Evolutionary conservation across 148 eudicot genomes (phyloP), one percentile per base, ranked within the genome.

Genomic region (Hydrangea macrophylla): DNA sequence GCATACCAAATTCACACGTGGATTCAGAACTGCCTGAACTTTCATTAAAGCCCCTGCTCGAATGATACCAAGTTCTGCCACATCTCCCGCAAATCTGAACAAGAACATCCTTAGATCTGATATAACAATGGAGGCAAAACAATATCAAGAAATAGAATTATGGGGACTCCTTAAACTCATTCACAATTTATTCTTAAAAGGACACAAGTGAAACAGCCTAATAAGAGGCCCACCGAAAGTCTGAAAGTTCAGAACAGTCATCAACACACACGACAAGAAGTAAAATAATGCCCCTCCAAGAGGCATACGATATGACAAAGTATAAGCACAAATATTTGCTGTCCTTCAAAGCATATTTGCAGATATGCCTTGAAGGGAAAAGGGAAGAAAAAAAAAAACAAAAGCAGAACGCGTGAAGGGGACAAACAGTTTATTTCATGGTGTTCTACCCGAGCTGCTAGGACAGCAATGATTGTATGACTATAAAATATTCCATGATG

Each of bases 1-100:
- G 59, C 82, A 63, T 84, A 93, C 98, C 98, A 93, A 80, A 80
- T 93, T 90, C 58, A 88, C 90, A 25, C 98, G 92, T 54, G 95
- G 85, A 79, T 82, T 79, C 60, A 93, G 48, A 69, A 76, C 81
- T 30, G 90, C 83, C 76, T 86, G 80, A 85, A 93, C 82, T 76
- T 85, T 88, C 86, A 83, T 86, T 48, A 66, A 81, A 70, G 57
- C 65, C 35, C 98, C 98, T 56, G 80, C 80, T 70, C 98, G 83
- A 35, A 92, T 90, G 78, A 92, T 86, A 54, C 96, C 98, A 62
- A 92, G 90, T 81, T 90, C 93, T 42, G 91, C 87, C 65, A 74
- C 59, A 79, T 92, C 98, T 60, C 98, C 96, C 66, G 96, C 77
- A 80, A 92, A 93, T 75, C 98, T 93, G 84, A 69, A 79, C 55